Base-by-base conservation (phyloP, 108 stramenopile species). In the Skeletonema tropicum region DNA sequence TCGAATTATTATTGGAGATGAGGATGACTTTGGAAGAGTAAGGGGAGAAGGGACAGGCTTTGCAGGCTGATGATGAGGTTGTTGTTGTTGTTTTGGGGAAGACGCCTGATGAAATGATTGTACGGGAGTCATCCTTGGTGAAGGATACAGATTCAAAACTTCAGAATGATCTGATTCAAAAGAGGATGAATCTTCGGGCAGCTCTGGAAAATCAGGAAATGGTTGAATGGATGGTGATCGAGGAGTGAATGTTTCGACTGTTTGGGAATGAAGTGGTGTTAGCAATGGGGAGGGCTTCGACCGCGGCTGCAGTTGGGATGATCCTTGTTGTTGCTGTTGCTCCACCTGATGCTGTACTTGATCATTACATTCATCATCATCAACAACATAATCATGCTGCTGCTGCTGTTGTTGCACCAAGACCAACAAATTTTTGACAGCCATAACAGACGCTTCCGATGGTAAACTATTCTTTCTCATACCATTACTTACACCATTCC, bases 381-480 rank as follows among this genome's bases (percentile, higher is more conserved):
- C n/a, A n/a, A n/a, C n/a, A n/a, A n/a, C 33, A 0, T 35, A 1
- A 35, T 7, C 33, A 35, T 49, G 48, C 48, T 55, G 23, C 23
- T 55, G 5, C 7, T 55, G 42, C 9, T 71, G 77, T 11, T 71
- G 66, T 21, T 61, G 66, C 9, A 73, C 79, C 14, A 73, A 55
- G 0, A 25, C 49, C 23, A 80, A 46, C 17, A 73, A 46, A 48
- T 69, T 68, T 61, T 68, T 64, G 9, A 69, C 68, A 0, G 79
- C 79, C 14, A 73, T 48, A 15, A 80, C 42, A 0, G 72, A 73
- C n/a, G 72, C 72, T 25, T 68, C 72, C 1, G 62, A 64, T 0
- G 72, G 71, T 21, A 66, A 72, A 38, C 72, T 73, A 23, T 73
- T 68, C 14, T 31, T 64, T 39, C 72, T 64, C 52, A 59, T 31